Conservation (phyloP, 1,139 yeast genomes). For the Kazachstania sp. region DNA sequence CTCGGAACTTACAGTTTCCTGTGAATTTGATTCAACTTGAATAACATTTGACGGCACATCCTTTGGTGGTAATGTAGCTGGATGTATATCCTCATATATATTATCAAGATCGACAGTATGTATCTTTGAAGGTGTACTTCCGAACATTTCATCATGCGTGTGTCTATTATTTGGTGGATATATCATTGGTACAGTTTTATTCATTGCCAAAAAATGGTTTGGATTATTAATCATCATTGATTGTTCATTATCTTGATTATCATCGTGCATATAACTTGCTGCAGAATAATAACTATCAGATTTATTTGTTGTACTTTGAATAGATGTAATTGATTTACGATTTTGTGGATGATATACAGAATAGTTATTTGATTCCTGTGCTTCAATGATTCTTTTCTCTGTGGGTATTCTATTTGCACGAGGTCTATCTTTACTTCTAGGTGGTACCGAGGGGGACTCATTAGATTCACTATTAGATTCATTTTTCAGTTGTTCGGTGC, state of each 20-base stretch:
- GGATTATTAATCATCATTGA: neutral
- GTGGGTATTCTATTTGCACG: constrained; percentile 12
- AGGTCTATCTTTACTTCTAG: constrained; percentile 28
- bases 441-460: constrained; percentile 25
- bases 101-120: neutral
- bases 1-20: neutral
- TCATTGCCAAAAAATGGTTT: neutral
- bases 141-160: neutral
- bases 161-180: neutral
- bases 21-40: neutral
- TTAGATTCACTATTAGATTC: constrained; percentile 1
- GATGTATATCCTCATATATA: neutral
- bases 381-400: constrained; percentile 2
- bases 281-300: constrained; percentile 9
- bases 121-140: neutral
- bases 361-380: neutral
- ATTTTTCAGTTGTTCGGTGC: neutral
- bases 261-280: constrained; percentile 3
- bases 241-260: neutral
- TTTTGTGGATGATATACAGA: neutral
- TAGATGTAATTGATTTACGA: constrained; percentile 4
- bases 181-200: neutral
- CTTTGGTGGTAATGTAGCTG: neutral
- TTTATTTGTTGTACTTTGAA: constrained; percentile 7
- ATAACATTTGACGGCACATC: neutral